phyloP scores from a whole-genome alignment of 2,329 filamentous ascomycete species.

The Hypoxylon sp. region DNA sequence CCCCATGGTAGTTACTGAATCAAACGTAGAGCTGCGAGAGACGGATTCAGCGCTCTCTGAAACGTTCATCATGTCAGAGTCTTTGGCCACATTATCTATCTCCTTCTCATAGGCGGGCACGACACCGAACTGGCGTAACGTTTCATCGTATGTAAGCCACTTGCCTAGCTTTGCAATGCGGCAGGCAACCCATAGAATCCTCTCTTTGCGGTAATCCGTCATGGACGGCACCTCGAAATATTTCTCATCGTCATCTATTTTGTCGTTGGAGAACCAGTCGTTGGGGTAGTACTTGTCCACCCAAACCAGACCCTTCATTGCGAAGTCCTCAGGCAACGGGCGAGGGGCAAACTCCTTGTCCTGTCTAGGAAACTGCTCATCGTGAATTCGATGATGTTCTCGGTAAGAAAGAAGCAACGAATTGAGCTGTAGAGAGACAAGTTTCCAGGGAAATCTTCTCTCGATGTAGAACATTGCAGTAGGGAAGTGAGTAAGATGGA shows the following conservation, averaged over 20 bases:
- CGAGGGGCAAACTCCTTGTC: slow-evolving; percentile 61
- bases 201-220: slow-evolving; percentile 68
- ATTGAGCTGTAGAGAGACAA: slow-evolving; percentile 61
- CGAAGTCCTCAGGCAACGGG: slow-evolving; percentile 78
- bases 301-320: slow-evolving; percentile 75
- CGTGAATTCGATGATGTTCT: slow-evolving; percentile 57
- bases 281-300: slow-evolving; percentile 70
- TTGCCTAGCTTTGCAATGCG: slow-evolving; percentile 60
- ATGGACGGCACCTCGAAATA: slow-evolving; percentile 74
- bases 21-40: slow-evolving; percentile 39
- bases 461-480: slow-evolving; percentile 63
- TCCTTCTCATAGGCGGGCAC: slow-evolving; percentile 57
- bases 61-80: slow-evolving; percentile 40
- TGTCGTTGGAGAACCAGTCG: slow-evolving; percentile 70
- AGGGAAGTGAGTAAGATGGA: slow-evolving; percentile 60
- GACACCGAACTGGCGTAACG: slow-evolving; percentile 58
- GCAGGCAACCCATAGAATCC: slow-evolving; percentile 71
- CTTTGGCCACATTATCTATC: slow-evolving; percentile 46
- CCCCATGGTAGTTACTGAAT: slow-evolving; percentile 27
- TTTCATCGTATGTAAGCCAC: slow-evolving; percentile 64
- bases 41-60: slow-evolving; percentile 30
- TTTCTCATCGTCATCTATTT: slow-evolving; percentile 77
- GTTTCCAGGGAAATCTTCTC: slow-evolving; percentile 67
- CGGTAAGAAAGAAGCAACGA: slow-evolving; percentile 54
- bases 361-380: slow-evolving; percentile 63